Evolutionary conservation across 106 monocot species (phyloP).

Genomic region (Posidonia australis): DNA sequence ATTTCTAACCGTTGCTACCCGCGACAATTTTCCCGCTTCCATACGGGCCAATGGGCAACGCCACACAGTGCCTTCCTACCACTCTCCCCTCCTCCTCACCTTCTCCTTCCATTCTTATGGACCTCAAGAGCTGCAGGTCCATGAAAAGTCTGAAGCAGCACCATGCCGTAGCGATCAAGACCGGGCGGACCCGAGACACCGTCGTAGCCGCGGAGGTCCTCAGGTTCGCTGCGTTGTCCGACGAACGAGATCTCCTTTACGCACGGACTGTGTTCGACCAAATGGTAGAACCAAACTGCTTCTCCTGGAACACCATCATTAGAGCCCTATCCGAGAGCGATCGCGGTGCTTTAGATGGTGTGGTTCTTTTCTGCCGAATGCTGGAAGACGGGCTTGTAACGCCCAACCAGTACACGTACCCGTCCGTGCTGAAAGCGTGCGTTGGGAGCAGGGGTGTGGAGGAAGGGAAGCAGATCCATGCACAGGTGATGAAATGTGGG

Average conservation of each 20-base stretch:
- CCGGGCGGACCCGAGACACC: constrained; percentile 29
- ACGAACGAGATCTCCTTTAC: constrained; percentile 20
- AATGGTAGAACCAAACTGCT: constrained; percentile 19
- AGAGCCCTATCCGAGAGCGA: constrained; percentile 38
- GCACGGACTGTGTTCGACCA: constrained; percentile 18
- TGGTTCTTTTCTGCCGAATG: constrained; percentile 22
- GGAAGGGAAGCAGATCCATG: constrained; percentile 44
- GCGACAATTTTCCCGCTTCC: no score
- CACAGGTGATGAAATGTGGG: constrained; percentile 25
- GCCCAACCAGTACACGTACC: constrained; percentile 40
- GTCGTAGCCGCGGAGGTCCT: constrained; percentile 47
- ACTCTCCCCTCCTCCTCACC: background rate
- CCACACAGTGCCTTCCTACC: background rate
- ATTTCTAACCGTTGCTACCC: no score
- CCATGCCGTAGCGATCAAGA: constrained; percentile 44
- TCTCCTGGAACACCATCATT: constrained; percentile 36
- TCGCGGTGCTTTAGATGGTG: constrained; percentile 1
- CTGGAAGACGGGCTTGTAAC: background rate
- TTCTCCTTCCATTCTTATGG: constrained; percentile 10
- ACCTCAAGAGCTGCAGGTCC: constrained; percentile 29
- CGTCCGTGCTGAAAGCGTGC: constrained; percentile 43
- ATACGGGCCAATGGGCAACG: no score
- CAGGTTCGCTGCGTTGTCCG: constrained; percentile 14
- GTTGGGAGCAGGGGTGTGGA: constrained; percentile 7
- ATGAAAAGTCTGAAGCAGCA: constrained; percentile 24